Evolutionary conservation across 1,284 basidiomycete genomes (phyloP), one percentile per base, ranked within the genome.

Genomic region (Anthracocystis setariae): DNA sequence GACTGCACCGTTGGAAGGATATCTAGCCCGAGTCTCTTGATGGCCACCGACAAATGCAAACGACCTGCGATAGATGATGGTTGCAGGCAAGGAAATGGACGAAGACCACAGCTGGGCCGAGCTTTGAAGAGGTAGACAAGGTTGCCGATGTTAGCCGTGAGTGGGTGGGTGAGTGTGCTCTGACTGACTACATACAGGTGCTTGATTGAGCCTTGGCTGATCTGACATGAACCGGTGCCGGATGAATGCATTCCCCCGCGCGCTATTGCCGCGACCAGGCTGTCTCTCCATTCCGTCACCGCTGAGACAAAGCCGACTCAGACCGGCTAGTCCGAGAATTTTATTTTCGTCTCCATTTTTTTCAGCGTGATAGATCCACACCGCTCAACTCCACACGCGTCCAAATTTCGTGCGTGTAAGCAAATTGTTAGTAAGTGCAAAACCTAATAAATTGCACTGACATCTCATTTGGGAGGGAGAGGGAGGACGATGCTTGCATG

Each of bases 311-410:
- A 42, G 15, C 43, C 43, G 43, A 44, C n/a, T 17, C 43, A 25
- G 15, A 44, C 43, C 43, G 43, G 43, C 43, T 44, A 15, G 43
- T 44, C 43, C 43, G 43, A 44, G 18, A 38, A 38, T 38, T 38
- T 37, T 17, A 8, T 37, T 17, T 8, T 5, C n/a, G 8, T 37
- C 17, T 13, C 5, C 35, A 33, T 37, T 37, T 42, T 42, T 37
- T 42, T 42, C n/a, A 42, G 3, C 43, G 43, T 44, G 43, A 44
- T 44, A 44, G n/a, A 13, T 9, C 21, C 43, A 44, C n/a, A 23
- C 3, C 9, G 13, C 18, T 42, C 39, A 5, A 25, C 43, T 44
- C 43, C 43, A 44, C 43, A 21, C 39, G 23, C 43, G 43, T 24
- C 20, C 21, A 12, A 17, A 8, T 21, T 42, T 9, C 40, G 18